Evolutionary conservation across 176 grass and related monocot genomes (phyloP), one percentile per base, ranked within the genome.

Genomic region (Eremochloa ophiuroides): DNA sequence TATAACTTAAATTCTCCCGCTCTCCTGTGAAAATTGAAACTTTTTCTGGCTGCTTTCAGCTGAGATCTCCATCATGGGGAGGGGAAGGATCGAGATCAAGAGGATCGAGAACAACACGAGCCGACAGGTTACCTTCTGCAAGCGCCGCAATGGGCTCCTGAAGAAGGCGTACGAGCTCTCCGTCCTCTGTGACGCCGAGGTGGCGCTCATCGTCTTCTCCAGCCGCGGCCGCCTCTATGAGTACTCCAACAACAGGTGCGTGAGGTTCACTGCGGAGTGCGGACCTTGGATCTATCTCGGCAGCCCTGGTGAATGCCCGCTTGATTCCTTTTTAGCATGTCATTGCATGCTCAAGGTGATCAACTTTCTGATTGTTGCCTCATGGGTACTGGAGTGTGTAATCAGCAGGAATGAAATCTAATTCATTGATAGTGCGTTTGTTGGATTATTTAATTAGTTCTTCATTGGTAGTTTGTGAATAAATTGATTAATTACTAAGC

Each of bases 151-250:
- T 6, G 93, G 93, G 2, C 85, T 95, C 34, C 83, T 95, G 58
- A 95, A 95, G 82, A 95, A 95, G 85, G 93, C 93, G 3, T 95
- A 93, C 41, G 93, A 95, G 85, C 87, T 95, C 46, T 95, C 93
- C 20, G 67, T 95, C 65, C 93, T 95, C 28, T 95, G 93, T 50
- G 93, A 95, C 0, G 90, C 79, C 1, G 93, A 95, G 74, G 87
- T 95, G 56, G 89, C 93, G 15, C 91, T 94, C 79, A 80, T 94
- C 82, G 88, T 97, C 81, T 97, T 93, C 92, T 97, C 95, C 13
- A 97, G 74, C 88, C 88, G 88, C 5, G 95, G 95, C 60, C 92
- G 95, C 77, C 95, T 97, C 90, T 97, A 94, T 2, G 95, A 97
- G 83, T 97, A 97, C 83, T 77, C 95, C 85, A 97, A 97, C 92